A percentile compares a stretch with the other conserved stretches of the same genome.
These are phyloP conservation scores for Acanthamoeba pearcei DNA, from an alignment of 208 protist genomes.

Conservation along the genomic window DNA sequence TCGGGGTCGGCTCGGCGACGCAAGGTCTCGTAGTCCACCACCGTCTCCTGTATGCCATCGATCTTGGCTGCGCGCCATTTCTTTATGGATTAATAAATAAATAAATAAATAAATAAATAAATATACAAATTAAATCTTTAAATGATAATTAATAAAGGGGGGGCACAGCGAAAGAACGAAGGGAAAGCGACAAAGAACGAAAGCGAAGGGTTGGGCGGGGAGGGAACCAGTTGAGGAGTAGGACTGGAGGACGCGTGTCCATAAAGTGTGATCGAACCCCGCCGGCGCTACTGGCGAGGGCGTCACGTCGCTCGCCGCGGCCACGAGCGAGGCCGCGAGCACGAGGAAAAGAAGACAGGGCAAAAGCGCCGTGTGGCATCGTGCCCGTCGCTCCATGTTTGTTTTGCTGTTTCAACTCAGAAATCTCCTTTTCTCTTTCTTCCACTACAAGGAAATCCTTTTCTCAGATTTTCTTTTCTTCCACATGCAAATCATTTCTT, in stretches of 20 bases:
- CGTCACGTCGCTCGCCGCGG: neutral
- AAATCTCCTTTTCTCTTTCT: too few species aligned
- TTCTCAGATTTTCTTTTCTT: too few species aligned
- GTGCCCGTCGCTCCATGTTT: too few species aligned
- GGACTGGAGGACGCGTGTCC: constrained; percentile 18
- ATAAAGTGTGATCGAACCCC: neutral
- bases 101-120: too few species aligned
- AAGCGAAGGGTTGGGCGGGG: neutral
- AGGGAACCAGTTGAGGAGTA: neutral
- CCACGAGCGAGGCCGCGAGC: neutral
- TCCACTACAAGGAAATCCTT: too few species aligned
- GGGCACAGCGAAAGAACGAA: too few species aligned
- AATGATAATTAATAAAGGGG: neutral
- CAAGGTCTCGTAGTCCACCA: constrained; percentile 48
- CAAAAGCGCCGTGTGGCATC: too few species aligned
- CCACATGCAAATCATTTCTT: too few species aligned
- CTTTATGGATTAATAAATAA: neutral
- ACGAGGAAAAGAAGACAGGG: neutral
- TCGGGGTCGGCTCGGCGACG: neutral
- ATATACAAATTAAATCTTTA: neutral
- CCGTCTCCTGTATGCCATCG: constrained; percentile 64
- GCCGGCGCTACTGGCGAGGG: neutral
- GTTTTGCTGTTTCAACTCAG: too few species aligned
- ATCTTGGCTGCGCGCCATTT: neutral
- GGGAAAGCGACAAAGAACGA: neutral